phyloP scores from a whole-genome alignment of 441 rosid genomes.

The Populus trichocarpa region DNA sequence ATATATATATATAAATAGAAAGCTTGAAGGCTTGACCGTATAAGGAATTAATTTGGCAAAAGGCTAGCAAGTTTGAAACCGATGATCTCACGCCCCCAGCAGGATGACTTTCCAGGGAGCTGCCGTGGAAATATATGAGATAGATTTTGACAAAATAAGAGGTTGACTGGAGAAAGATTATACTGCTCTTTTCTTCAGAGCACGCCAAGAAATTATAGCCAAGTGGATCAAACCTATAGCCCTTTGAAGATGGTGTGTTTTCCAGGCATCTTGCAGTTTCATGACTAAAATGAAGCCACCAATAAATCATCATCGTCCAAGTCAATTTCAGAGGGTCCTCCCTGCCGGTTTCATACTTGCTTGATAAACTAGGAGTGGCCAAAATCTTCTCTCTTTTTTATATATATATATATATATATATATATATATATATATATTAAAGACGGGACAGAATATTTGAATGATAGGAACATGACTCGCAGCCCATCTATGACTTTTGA shows the following conservation, averaged over 20 bases:
- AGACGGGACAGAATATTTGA: no score
- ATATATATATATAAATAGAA: no score
- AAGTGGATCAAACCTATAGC: not conserved
- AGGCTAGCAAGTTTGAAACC: not conserved
- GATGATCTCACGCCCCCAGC: no score
- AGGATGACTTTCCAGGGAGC: not conserved
- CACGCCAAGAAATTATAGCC: not conserved
- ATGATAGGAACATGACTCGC: no score
- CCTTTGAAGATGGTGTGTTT: not conserved
- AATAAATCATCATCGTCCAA: not conserved
- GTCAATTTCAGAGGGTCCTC: not conserved
- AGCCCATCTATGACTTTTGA: no score
- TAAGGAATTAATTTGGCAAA: no score
- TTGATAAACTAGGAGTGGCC: not conserved
- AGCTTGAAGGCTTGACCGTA: no score
- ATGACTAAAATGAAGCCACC: no score
- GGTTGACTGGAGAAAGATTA: not conserved
- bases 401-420: no score
- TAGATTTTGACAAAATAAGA: not conserved
- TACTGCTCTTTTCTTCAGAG: no score
- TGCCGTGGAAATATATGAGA: not conserved
- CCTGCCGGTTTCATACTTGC: not conserved
- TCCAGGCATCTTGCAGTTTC: not conserved
- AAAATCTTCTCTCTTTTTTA: no score
- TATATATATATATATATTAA: no score